Percentiles rank a stretch among this genome's conserved stretches.
These are phyloP conservation scores for Fusarium sp. DNA, from an alignment of 2,329 filamentous ascomycete species.

Conservation along the genomic window DNA sequence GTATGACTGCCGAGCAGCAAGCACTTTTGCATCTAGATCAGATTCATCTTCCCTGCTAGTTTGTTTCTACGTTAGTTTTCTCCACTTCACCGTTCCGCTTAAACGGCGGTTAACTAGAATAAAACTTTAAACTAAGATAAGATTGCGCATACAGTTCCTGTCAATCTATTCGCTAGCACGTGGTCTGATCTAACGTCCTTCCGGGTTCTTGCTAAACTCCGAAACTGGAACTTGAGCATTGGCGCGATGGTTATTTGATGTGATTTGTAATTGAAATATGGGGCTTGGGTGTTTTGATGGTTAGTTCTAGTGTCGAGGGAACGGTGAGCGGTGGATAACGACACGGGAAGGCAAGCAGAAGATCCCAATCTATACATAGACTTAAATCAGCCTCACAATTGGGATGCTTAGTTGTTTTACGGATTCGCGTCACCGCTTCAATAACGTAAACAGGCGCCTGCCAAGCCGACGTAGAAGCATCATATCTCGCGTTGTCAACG, in stretches of 20 bases:
- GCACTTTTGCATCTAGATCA: not conserved
- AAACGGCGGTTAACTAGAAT: not conserved
- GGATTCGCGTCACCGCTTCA: not conserved
- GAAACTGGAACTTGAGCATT: not conserved
- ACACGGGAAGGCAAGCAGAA: too few relatives aligned
- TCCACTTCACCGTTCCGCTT: not conserved
- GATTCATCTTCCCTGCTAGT: not conserved
- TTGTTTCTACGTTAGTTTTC: not conserved
- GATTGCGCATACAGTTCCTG: not conserved
- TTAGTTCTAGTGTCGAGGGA: not conserved
- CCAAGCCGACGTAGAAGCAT: too few relatives aligned
- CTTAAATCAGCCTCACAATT: not conserved
- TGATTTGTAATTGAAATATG: not conserved
- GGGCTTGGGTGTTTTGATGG: not conserved
- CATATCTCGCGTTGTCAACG: not conserved
- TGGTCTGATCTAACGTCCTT: not conserved
- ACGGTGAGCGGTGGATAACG: not conserved
- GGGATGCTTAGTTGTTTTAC: too few relatives aligned
- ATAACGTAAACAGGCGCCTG: not conserved
- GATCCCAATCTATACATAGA: not conserved
- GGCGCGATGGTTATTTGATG: not conserved
- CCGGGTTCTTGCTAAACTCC: not conserved
- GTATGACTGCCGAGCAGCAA: not conserved
- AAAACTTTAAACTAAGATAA: not conserved
- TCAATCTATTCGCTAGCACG: not conserved